phyloP scores from a whole-genome alignment of 2,329 filamentous ascomycete genomes.

The Ustilaginoidea virens region DNA sequence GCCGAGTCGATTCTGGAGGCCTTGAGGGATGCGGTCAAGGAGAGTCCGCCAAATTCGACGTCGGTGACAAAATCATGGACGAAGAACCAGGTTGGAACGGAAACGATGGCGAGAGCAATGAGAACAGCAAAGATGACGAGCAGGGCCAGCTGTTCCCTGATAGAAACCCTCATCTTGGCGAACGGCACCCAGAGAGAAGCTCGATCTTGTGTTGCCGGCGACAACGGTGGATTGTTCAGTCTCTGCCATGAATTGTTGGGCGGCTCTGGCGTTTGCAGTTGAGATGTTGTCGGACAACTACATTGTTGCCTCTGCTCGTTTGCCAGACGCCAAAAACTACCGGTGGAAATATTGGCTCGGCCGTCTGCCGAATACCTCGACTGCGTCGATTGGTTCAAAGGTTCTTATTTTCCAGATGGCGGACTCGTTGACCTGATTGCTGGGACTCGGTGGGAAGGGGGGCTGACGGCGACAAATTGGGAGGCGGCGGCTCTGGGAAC shows the following conservation, averaged over 20 bases:
- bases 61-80: conserved; percentile 37
- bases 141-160: conserved; percentile 71
- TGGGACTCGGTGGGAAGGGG: too few relatives aligned
- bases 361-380: too few relatives aligned
- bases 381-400: too few relatives aligned
- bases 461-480: too few relatives aligned
- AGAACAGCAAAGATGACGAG: conserved; percentile 65
- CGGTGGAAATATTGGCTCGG: too few relatives aligned
- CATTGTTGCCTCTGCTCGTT: neutral
- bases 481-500: too few relatives aligned
- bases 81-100: conserved; percentile 57
- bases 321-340: neutral
- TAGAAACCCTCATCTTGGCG: conserved; percentile 62
- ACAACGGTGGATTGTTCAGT: conserved; percentile 1
- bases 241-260: conserved; percentile 2
- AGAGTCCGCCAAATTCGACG: conserved; percentile 45
- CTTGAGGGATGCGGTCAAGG: conserved; percentile 74
- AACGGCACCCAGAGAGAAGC: neutral
- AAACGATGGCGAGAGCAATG: conserved; percentile 59
- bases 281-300: too few relatives aligned
- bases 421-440: too few relatives aligned
- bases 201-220: neutral
- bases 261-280: neutral
- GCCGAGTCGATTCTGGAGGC: conserved; percentile 67
- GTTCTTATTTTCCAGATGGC: too few relatives aligned